phyloP scores from a whole-genome alignment of 192 early-diverging fungal genomes.

The Coemansia sp. region DNA sequence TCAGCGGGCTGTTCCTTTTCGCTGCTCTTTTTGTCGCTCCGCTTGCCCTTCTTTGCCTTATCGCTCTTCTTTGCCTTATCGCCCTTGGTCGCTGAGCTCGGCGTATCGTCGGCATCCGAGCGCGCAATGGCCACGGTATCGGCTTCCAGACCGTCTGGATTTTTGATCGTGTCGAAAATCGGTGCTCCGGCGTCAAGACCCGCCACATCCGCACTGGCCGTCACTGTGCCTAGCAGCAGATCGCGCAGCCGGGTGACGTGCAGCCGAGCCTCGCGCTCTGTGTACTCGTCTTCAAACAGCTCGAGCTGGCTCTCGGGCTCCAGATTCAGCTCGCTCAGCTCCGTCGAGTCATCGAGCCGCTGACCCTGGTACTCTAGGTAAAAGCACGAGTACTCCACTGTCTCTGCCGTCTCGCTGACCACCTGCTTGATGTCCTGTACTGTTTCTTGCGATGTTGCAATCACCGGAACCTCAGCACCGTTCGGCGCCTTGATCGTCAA shows the following conservation, averaged over 20 bases:
- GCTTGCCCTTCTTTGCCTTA: conserved; percentile 25
- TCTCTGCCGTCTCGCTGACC: conserved; percentile 82
- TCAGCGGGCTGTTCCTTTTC: background rate
- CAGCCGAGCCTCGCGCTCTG: conserved; percentile 86
- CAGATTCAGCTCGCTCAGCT: conserved; percentile 69
- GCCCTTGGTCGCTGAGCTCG: background rate
- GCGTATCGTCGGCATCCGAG: conserved; percentile 8
- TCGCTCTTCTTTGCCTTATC: conserved; percentile 7
- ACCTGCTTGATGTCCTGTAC: conserved; percentile 86
- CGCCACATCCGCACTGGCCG: conserved; percentile 34
- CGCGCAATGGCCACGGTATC: background rate
- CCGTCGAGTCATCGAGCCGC: conserved; percentile 73
- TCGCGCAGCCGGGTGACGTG: conserved; percentile 89
- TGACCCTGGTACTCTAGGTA: conserved; percentile 72
- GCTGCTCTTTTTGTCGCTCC: conserved; percentile 19
- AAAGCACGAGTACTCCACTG: conserved; percentile 89
- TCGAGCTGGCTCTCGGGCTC: conserved; percentile 66
- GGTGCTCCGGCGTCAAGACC: conserved; percentile 76
- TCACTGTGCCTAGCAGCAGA: conserved; percentile 69
- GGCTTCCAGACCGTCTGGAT: conserved; percentile 15
- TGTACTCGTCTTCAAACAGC: conserved; percentile 79
- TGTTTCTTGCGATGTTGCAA: conserved; percentile 67
- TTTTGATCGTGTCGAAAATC: conserved; percentile 58
- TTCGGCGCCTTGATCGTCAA: conserved; percentile 51
- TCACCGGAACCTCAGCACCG: conserved; percentile 31